These are phyloP conservation scores for Rhodotorula kratochvilovae DNA, from an alignment of 768 basidiomycete genomes.

Conservation along the genomic window DNA sequence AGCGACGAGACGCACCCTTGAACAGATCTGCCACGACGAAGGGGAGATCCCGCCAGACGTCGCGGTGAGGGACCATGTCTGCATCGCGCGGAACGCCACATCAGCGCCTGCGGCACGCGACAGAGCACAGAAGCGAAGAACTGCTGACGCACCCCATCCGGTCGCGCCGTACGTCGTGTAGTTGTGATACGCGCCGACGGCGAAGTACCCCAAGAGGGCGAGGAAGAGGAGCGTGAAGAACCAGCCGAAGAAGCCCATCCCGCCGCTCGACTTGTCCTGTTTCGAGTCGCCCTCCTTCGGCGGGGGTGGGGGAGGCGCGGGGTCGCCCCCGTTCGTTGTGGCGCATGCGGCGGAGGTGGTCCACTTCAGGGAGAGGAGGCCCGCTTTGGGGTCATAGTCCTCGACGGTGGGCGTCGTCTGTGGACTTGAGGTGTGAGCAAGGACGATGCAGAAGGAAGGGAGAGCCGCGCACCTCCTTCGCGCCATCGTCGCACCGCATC, in stretches of 20 bases:
- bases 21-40: slow-evolving; percentile 27
- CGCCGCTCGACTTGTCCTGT: slow-evolving; percentile 42
- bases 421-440: slow-evolving; percentile 32
- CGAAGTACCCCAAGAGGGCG: slow-evolving; percentile 66
- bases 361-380: slow-evolving; percentile 61
- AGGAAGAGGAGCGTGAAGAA: slow-evolving; percentile 77
- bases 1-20: slow-evolving; percentile 9
- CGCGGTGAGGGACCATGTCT: slow-evolving; percentile 28
- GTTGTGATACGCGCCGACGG: slow-evolving; percentile 77
- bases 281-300: not conserved
- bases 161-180: slow-evolving; percentile 80
- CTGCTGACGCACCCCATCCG: slow-evolving; percentile 50
- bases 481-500: slow-evolving; percentile 25
- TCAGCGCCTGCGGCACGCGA: not conserved
- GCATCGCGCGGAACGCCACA: too few species aligned
- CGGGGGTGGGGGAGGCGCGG: slow-evolving; percentile 10
- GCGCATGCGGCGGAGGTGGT: slow-evolving; percentile 59
- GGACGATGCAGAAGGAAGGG: not conserved
- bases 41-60: slow-evolving; percentile 23
- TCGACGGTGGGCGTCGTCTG: slow-evolving; percentile 55
- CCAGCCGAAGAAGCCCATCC: slow-evolving; percentile 58
- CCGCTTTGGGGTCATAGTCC: slow-evolving; percentile 57
- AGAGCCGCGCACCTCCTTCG: slow-evolving; percentile 16
- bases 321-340: slow-evolving; percentile 44
- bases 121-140: not conserved